These are phyloP conservation scores for Coprinopsis marcescibilis DNA, from an alignment of 768 basidiomycete species.

Conservation along the genomic window DNA sequence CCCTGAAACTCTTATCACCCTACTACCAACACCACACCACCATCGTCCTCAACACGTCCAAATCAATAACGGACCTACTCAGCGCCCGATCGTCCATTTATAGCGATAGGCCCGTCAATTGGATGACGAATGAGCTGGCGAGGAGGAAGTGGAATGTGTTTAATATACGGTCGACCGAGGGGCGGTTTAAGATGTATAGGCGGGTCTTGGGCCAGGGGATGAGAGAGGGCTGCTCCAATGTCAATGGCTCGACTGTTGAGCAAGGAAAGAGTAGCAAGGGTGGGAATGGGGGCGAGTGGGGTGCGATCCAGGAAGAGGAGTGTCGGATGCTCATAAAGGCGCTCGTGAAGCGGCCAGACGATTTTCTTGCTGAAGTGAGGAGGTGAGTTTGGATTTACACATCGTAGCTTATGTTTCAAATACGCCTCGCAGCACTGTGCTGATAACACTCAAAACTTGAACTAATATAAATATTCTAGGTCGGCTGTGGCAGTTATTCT, in stretches of 20 bases:
- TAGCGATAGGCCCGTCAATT: slow-evolving; percentile 37
- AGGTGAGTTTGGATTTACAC: slow-evolving; percentile 19
- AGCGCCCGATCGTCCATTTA: slow-evolving; percentile 43
- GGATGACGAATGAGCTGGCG: slow-evolving; percentile 27
- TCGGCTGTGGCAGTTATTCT: slow-evolving; percentile 30
- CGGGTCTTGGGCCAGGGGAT: slow-evolving; percentile 30
- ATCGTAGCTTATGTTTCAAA: too few species aligned
- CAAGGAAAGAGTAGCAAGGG: slow-evolving; percentile 27
- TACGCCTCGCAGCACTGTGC: too few species aligned
- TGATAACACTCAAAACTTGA: too few species aligned
- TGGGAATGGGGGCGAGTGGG: too few species aligned
- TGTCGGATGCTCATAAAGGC: slow-evolving; percentile 22
- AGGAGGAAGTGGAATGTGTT: slow-evolving; percentile 26
- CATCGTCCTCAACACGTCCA: slow-evolving; percentile 41
- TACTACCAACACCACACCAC: slow-evolving; percentile 17
- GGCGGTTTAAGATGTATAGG: slow-evolving; percentile 31
- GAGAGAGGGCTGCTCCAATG: too few species aligned
- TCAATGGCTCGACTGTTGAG: too few species aligned
- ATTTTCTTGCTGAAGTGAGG: slow-evolving; percentile 23
- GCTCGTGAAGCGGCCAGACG: slow-evolving; percentile 23
- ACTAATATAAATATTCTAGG: slow-evolving; percentile 12
- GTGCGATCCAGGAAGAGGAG: slow-evolving; percentile 26
- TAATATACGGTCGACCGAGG: slow-evolving; percentile 22
- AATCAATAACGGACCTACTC: slow-evolving; percentile 39
- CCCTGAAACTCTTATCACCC: too few species aligned